Conservation (phyloP, 345 rosid genomes). For the Durio zibethinus region DNA sequence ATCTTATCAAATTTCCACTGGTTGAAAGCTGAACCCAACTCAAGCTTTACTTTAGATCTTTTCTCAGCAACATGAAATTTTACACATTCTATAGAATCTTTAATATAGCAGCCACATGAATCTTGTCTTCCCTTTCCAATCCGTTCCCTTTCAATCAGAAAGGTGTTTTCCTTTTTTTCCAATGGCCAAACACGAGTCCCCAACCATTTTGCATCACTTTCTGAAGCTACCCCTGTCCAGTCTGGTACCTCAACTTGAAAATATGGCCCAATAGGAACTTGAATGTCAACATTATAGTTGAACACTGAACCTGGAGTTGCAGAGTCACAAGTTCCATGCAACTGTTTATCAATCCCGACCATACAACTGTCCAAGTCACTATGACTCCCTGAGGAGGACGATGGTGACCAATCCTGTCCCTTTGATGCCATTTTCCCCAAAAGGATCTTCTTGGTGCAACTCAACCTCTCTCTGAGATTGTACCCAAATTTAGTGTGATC, state of each 20-base stretch:
- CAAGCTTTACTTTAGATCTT: conserved; percentile 49
- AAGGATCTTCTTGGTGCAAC: conserved; percentile 26
- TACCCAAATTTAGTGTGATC: conserved; percentile 57
- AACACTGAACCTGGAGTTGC: conserved; percentile 32
- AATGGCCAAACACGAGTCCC: conserved; percentile 76
- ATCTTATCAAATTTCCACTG: conserved; percentile 60
- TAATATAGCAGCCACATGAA: conserved; percentile 62
- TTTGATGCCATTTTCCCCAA: conserved; percentile 20
- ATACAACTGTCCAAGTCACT: conserved; percentile 17
- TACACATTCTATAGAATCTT: conserved; percentile 63
- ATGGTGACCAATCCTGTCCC: conserved; percentile 26
- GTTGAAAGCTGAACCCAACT: conserved; percentile 64
- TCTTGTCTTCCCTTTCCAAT: conserved; percentile 89
- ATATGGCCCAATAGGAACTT: conserved; percentile 52
- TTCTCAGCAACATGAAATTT: conserved; percentile 64
- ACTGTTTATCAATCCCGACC: conserved; percentile 2
- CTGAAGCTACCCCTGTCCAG: conserved; percentile 51
- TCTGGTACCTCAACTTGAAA: conserved; percentile 74
- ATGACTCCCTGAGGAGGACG: conserved; percentile 26
- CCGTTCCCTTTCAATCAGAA: conserved; percentile 70
- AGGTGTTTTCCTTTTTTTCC: conserved; percentile 27
- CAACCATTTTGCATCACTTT: conserved; percentile 68
- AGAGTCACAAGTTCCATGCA: conserved; percentile 20
- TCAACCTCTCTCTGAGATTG: conserved; percentile 68
- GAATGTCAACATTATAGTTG: conserved; percentile 30